These are phyloP conservation scores for Moniliella sp. DNA, from an alignment of 1,284 basidiomycete genomes.

Conservation along the genomic window DNA sequence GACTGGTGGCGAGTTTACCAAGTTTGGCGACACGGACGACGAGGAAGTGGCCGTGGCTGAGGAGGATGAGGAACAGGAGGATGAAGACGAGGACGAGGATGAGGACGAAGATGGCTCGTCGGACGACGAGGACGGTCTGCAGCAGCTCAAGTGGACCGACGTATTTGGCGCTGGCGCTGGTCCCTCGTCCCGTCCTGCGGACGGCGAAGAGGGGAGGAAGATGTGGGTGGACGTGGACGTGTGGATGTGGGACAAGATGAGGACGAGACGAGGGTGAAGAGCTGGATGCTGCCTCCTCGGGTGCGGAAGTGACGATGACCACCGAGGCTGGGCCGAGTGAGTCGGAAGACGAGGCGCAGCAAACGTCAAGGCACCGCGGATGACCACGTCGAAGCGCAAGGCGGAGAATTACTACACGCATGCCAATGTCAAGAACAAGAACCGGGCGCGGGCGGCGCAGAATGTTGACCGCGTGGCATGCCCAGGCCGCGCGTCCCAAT, in stretches of 20 bases:
- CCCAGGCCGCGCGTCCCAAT: slow-evolving; percentile 12
- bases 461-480: not conserved
- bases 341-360: slow-evolving; percentile 4
- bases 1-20: slow-evolving; percentile 8
- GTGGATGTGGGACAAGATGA: slow-evolving; percentile 15
- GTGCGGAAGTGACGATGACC: slow-evolving; percentile 12
- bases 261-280: slow-evolving; percentile 6
- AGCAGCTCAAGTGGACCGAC: slow-evolving; percentile 65
- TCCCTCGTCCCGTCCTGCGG: slow-evolving; percentile 2
- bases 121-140: slow-evolving; percentile 16
- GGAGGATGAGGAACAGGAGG: slow-evolving; percentile 9
- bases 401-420: slow-evolving; percentile 63
- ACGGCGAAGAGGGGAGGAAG: slow-evolving; percentile 3
- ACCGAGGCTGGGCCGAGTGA: too few relatives aligned
- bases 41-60: slow-evolving; percentile 10
- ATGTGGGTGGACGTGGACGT: slow-evolving; percentile 25
- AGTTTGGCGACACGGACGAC: slow-evolving; percentile 13
- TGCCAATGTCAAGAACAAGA: slow-evolving; percentile 35
- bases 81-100: slow-evolving; percentile 12
- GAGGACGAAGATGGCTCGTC: slow-evolving; percentile 24
- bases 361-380: slow-evolving; percentile 16
- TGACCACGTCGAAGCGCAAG: slow-evolving; percentile 44
- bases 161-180: slow-evolving; percentile 40
- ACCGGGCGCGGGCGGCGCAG: slow-evolving; percentile 34
- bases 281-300: slow-evolving; percentile 7